Evolutionary conservation across 352 stramenopile genomes (phyloP).

Genomic region (Globisporangium ultimum): DNA sequence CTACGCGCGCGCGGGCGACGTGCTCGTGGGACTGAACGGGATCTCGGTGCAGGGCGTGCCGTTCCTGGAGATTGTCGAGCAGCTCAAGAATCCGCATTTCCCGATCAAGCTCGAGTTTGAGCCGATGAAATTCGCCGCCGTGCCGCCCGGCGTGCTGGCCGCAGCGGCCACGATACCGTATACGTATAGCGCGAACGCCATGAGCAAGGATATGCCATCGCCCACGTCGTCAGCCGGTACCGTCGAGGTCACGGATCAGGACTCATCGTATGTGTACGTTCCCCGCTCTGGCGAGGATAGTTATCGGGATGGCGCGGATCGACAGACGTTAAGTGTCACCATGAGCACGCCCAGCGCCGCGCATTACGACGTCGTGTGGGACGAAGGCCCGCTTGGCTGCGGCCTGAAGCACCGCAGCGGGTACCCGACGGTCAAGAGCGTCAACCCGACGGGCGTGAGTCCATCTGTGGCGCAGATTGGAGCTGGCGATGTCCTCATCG

Average conservation of each 20-base stretch:
- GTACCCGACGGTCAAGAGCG: constrained; percentile 62
- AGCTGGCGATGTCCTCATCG: constrained; percentile 60
- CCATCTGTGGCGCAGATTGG: constrained; percentile 66
- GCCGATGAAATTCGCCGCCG: constrained; percentile 40
- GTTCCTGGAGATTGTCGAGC: constrained; percentile 68
- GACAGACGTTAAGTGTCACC: constrained; percentile 23
- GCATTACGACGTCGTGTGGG: constrained; percentile 81
- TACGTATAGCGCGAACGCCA: not conserved
- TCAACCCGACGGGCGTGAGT: constrained; percentile 54
- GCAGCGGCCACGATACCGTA: not conserved
- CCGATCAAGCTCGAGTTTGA: constrained; percentile 68
- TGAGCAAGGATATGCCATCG: constrained; percentile 1
- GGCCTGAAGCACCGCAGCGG: constrained; percentile 72
- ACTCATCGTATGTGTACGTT: constrained; percentile 14
- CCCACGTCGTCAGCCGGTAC: constrained; percentile 34
- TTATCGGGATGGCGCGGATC: not conserved
- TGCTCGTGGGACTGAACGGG: constrained; percentile 70
- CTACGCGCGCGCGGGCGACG: constrained; percentile 66
- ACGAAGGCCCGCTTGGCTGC: constrained; percentile 64
- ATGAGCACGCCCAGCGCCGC: constrained; percentile 22
- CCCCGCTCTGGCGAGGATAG: not conserved
- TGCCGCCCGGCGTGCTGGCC: constrained; percentile 4
- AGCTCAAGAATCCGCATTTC: constrained; percentile 55
- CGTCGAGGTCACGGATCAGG: constrained; percentile 14
- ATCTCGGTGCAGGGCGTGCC: constrained; percentile 38